These are phyloP conservation scores for Dittrichia graveolens DNA, from an alignment of 129 eudicot species.

Conservation along the genomic window DNA sequence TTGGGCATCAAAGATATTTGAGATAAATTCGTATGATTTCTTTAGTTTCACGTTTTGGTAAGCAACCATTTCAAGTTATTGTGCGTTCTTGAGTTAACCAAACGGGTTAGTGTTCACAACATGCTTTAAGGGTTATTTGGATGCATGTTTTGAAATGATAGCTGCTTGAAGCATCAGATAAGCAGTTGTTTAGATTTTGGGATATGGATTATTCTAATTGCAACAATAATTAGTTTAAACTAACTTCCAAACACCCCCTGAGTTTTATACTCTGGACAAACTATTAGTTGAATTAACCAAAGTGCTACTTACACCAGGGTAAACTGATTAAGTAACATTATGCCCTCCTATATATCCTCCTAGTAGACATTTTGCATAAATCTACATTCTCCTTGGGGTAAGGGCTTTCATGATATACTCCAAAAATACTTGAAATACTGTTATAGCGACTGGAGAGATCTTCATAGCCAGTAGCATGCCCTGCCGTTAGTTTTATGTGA, in stretches of 20 bases:
- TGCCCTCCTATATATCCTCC: no score
- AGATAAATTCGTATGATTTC: neutral
- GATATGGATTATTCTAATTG: neutral
- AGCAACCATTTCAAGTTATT: neutral
- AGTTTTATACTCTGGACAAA: no score
- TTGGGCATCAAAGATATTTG: constrained; percentile 1
- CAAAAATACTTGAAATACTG: neutral
- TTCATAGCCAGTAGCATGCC: neutral
- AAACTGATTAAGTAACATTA: neutral
- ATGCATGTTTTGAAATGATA: neutral
- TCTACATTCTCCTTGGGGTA: no score
- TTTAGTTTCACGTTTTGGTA: neutral
- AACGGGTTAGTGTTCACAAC: neutral
- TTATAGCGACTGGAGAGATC: neutral
- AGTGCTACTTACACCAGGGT: no score
- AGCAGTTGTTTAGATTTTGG: neutral
- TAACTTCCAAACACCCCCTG: no score
- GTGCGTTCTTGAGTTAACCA: neutral
- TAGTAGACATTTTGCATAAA: no score
- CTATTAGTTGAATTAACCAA: no score
- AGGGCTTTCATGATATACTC: neutral
- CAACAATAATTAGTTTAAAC: no score
- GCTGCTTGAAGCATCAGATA: constrained; percentile 1
- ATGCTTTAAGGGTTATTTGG: neutral
- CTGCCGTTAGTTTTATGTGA: neutral